Evolutionary conservation across 225 moss, liverwort and hornwort species (phyloP).

Genomic region (Pseudisothecium myosuroides): DNA sequence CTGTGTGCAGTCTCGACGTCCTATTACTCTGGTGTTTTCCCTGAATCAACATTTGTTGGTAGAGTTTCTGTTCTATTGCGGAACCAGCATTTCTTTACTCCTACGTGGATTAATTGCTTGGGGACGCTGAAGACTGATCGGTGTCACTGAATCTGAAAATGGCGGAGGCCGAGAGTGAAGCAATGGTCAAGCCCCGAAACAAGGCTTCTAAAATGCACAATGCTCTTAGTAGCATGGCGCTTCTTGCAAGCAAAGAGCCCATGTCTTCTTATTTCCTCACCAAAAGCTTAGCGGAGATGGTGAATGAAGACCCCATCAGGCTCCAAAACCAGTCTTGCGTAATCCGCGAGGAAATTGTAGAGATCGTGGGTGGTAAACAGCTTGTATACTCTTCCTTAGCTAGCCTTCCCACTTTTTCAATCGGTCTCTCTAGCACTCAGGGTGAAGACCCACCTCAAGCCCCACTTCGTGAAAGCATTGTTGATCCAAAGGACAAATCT

Average conservation of each 20-base stretch:
- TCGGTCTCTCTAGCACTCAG: not conserved
- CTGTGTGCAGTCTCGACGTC: not conserved
- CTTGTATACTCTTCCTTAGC: not conserved
- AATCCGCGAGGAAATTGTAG: not conserved
- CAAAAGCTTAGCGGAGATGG: not conserved
- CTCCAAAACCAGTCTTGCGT: not conserved
- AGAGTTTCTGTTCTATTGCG: no score
- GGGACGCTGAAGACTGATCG: not conserved
- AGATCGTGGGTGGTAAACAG: rapidly evolving
- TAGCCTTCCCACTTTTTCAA: not conserved
- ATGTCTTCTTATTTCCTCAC: not conserved
- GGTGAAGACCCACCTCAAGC: no score
- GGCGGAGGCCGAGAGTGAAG: not conserved
- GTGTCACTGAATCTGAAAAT: not conserved
- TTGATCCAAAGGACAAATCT: not conserved
- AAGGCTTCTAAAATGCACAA: no score
- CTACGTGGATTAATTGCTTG: not conserved
- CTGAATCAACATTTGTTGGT: not conserved
- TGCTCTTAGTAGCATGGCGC: no score
- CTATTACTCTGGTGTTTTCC: no score
- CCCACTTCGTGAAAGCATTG: no score
- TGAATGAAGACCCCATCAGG: not conserved
- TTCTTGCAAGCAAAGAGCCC: no score
- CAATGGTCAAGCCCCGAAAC: not conserved
- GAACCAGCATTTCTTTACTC: no score